Evolutionary conservation across 768 basidiomycete genomes (phyloP).

Genomic region (Serpula lacrymans): DNA sequence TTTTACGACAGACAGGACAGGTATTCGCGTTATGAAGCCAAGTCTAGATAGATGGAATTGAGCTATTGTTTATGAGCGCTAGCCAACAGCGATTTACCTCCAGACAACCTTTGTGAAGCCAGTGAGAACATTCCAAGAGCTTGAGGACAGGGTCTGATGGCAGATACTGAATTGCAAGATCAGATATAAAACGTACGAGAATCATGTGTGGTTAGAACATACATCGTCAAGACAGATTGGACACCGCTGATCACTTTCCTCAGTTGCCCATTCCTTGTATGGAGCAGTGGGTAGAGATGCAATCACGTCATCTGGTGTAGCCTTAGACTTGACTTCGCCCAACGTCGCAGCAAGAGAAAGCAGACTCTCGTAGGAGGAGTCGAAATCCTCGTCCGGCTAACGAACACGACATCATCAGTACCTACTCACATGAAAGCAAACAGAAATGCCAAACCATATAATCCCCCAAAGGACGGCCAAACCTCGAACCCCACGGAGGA

Average conservation of each 20-base stretch:
- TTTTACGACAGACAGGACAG: slow-evolving; percentile 77
- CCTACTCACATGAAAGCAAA: neutral
- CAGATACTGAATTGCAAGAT: slow-evolving; percentile 49
- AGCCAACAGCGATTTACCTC: slow-evolving; percentile 43
- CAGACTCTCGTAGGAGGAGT: slow-evolving; percentile 70
- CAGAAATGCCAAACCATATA: slow-evolving; percentile 45
- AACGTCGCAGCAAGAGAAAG: slow-evolving; percentile 54
- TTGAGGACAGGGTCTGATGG: slow-evolving; percentile 61
- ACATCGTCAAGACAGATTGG: slow-evolving; percentile 87
- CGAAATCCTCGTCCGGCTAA: slow-evolving; percentile 73
- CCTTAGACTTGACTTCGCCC: slow-evolving; percentile 66
- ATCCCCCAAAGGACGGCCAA: slow-evolving; percentile 33
- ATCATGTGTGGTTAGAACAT: slow-evolving; percentile 26
- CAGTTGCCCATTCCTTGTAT: slow-evolving; percentile 67
- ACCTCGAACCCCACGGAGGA: slow-evolving; percentile 19
- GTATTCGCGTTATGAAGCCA: slow-evolving; percentile 76
- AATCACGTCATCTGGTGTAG: slow-evolving; percentile 61
- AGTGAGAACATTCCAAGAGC: slow-evolving; percentile 70
- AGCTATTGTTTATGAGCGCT: neutral
- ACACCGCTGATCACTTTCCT: slow-evolving; percentile 69
- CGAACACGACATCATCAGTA: slow-evolving; percentile 5
- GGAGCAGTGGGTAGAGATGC: slow-evolving; percentile 53
- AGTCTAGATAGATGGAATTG: slow-evolving; percentile 45
- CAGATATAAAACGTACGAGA: slow-evolving; percentile 6
- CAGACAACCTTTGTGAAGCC: slow-evolving; percentile 76